phyloP scores from a whole-genome alignment of 495 filamentous ascomycete genomes.

The Talaromyces thailandensis region DNA sequence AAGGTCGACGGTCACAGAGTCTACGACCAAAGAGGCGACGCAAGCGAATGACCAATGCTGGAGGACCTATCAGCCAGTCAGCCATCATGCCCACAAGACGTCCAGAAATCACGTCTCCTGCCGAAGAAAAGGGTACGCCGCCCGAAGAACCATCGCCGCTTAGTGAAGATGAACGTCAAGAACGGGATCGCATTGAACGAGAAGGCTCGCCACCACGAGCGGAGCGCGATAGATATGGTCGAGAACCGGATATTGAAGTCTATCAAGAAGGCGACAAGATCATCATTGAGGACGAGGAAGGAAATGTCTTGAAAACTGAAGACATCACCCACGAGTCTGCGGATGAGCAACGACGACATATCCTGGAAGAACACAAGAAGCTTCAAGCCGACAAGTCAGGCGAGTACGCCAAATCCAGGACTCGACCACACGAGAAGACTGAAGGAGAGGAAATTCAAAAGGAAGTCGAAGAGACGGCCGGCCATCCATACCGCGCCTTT shows the following conservation, averaged over 20 bases:
- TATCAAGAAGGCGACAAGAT: slow-evolving; percentile 80
- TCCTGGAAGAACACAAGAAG: slow-evolving; percentile 49
- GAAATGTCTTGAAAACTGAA: slow-evolving; percentile 64
- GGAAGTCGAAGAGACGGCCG: slow-evolving; percentile 19
- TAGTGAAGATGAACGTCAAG: slow-evolving; percentile 4
- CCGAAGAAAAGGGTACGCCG: slow-evolving; percentile 27
- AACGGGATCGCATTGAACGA: slow-evolving; percentile 23
- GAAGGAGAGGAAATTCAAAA: slow-evolving; percentile 37
- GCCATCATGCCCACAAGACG: slow-evolving; percentile 70
- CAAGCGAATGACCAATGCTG: slow-evolving; percentile 66
- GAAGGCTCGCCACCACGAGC: slow-evolving; percentile 21
- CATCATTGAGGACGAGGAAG: slow-evolving; percentile 79
- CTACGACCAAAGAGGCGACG: slow-evolving; percentile 52
- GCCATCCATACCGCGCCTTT: slow-evolving; percentile 18
- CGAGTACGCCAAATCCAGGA: slow-evolving; percentile 28
- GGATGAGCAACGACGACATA: slow-evolving; percentile 40
- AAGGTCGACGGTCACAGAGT: slow-evolving; percentile 37
- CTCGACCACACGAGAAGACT: slow-evolving; percentile 33
- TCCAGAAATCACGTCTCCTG: slow-evolving; percentile 18
- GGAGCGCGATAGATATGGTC: slow-evolving; percentile 24
- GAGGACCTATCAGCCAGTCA: slow-evolving; percentile 84
- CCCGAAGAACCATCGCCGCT: slow-evolving; percentile 9
- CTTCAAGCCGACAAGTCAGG: slow-evolving; percentile 48
- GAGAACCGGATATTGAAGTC: slow-evolving; percentile 46
- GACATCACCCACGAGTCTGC: slow-evolving; percentile 30